Percentiles rank a stretch among this genome's conserved stretches.
phyloP scores from a whole-genome alignment of 768 basidiomycete genomes.

The Mycena pura region DNA sequence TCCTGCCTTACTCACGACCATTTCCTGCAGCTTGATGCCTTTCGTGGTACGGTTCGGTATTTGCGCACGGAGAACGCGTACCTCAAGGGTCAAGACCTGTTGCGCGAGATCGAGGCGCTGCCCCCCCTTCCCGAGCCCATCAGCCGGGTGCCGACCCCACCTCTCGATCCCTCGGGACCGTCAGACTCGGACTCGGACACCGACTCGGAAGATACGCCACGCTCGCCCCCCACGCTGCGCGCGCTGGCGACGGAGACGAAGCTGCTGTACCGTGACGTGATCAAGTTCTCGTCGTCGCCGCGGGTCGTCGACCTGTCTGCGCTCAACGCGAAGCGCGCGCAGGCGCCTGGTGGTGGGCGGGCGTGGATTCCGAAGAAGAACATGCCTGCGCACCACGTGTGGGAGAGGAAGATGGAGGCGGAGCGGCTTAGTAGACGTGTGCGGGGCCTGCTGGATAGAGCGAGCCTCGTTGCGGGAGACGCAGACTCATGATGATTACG shows the following conservation, averaged over 20 bases:
- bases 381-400: slow-evolving; percentile 82
- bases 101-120: slow-evolving; percentile 80
- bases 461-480: slow-evolving; percentile 49
- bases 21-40: slow-evolving; percentile 75
- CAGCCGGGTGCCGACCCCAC: slow-evolving; percentile 64
- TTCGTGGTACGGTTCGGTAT: slow-evolving; percentile 91
- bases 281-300: slow-evolving; percentile 82
- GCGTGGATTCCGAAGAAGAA: slow-evolving; percentile 85
- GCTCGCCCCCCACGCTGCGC: slow-evolving; percentile 59
- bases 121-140: slow-evolving; percentile 64
- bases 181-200: slow-evolving; percentile 77
- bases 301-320: slow-evolving; percentile 85
- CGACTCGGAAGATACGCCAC: slow-evolving; percentile 49
- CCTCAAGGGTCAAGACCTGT: slow-evolving; percentile 90
- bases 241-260: slow-evolving; percentile 84
- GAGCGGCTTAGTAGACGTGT: slow-evolving; percentile 75
- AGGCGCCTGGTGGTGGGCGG: slow-evolving; percentile 54
- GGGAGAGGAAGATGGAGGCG: slow-evolving; percentile 77
- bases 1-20: slow-evolving; percentile 5
- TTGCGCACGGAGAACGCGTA: slow-evolving; percentile 93
- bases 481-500: slow-evolving; percentile 29
- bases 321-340: slow-evolving; percentile 57
- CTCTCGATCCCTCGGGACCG: slow-evolving; percentile 65
- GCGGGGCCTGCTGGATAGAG: slow-evolving; percentile 72
- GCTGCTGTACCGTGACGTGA: slow-evolving; percentile 86